Percentiles rank a stretch among this genome's conserved stretches.
Conservation (phyloP, 2,329 filamentous ascomycete genomes). For the Daldinia sp. region DNA sequence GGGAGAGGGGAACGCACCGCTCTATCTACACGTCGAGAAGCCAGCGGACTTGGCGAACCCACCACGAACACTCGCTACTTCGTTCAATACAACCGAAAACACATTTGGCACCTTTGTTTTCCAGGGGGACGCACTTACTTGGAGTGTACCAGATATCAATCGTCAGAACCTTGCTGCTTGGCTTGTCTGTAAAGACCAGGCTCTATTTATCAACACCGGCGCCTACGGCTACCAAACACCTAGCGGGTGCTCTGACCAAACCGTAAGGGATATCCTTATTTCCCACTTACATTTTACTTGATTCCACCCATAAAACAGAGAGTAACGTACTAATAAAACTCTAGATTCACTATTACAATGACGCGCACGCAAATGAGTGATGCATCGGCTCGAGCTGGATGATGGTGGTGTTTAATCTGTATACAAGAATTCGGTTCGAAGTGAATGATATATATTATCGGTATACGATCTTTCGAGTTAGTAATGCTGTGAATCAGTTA, state of each 20-base stretch:
- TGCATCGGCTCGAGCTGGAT: neutral
- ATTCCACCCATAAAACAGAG: neutral
- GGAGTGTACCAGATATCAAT: constrained; percentile 57
- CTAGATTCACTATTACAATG: constrained; percentile 34
- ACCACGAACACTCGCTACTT: constrained; percentile 58
- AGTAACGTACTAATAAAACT: neutral
- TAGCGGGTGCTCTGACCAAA: constrained; percentile 65
- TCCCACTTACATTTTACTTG: neutral
- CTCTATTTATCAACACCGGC: constrained; percentile 66
- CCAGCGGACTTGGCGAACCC: constrained; percentile 52
- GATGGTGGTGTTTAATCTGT: neutral
- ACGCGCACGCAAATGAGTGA: constrained; percentile 30
- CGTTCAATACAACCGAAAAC: constrained; percentile 60
- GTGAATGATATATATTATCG: neutral
- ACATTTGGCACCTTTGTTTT: constrained; percentile 64
- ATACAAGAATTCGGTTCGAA: neutral
- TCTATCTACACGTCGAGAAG: constrained; percentile 59
- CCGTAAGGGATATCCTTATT: constrained; percentile 49
- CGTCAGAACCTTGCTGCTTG: constrained; percentile 66
- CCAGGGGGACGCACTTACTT: constrained; percentile 65
- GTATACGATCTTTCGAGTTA: neutral
- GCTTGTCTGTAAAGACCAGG: constrained; percentile 63
- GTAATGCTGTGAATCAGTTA: neutral
- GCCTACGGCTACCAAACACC: constrained; percentile 67
- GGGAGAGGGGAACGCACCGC: constrained; percentile 47